Evolutionary conservation across 352 stramenopile species (phyloP), one percentile per base, ranked within the genome.

Genomic region (Globisporangium viniferum): DNA sequence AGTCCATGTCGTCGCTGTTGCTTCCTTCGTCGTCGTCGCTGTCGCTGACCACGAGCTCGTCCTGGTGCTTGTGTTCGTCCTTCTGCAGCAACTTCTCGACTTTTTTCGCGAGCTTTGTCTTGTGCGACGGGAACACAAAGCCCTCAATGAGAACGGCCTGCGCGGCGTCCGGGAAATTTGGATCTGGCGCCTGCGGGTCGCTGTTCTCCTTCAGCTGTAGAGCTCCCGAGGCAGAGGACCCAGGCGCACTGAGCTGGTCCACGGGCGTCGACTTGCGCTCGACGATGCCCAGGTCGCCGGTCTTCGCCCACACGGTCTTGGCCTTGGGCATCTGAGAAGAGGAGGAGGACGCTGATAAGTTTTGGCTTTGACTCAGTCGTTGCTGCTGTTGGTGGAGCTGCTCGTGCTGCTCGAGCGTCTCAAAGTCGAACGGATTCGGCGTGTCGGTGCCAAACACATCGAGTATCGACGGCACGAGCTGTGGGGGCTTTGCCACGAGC

Each of bases 71-170:
- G 49, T 75, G 78, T 4, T 56, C 56, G 3, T 64, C 62, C 14
- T 73, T 73, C 62, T 71, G 67, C 31, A 88, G 70, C 58, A 87
- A 36, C 3, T 76, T 76, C 54, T 91, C 82, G 33, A 95, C 77
- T 63, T 89, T 90, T 54, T 91, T 92, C 5, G 86, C 88, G 24
- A 91, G 51, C 64, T 80, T 81, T 29, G 83, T 65, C 69, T 95
- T 95, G 75, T 95, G 88, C 49, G 80, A 76, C 35, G 88, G 88
- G 59, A 95, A 95, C 55, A 94, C 76, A 62, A 92, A 94, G 51
- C 88, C 88, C 65, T 95, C 88, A 41, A 95, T 94, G 22, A 91
- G 73, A 55, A 89, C 79, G 1, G 86, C 83, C 29, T 95, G 82
- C 27, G 80, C 60, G 5, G 71, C 66, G 3, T 78, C 79, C 0